A percentile compares a stretch with the other conserved stretches of the same genome.
These are phyloP conservation scores for Kernera saxatilis DNA, from an alignment of 345 rosid species.

Conservation along the genomic window DNA sequence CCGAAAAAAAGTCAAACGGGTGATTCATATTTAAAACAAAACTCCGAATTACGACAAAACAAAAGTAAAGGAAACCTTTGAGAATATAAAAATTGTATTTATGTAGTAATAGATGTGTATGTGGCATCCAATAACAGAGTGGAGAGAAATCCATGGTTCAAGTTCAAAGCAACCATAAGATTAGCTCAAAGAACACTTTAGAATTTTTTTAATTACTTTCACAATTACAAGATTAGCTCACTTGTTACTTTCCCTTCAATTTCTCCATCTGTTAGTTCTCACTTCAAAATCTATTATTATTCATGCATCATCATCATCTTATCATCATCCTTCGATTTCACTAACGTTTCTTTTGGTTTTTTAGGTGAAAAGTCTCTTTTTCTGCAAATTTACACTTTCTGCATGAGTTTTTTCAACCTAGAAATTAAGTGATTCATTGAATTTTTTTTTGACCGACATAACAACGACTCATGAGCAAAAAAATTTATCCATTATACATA, in stretches of 20 bases:
- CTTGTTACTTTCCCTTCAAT: slow-evolving; percentile 56
- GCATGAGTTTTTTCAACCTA: slow-evolving; percentile 35
- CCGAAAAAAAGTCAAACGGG: slow-evolving; percentile 18
- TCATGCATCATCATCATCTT: slow-evolving; percentile 15
- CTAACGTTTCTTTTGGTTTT: slow-evolving; percentile 19
- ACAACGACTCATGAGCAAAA: slow-evolving; percentile 20
- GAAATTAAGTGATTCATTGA: slow-evolving; percentile 33
- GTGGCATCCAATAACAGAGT: slow-evolving; percentile 47
- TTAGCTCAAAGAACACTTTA: slow-evolving; percentile 34
- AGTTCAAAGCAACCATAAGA: slow-evolving; percentile 55
- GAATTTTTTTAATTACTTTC: neutral
- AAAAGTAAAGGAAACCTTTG: neutral
- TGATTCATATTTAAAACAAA: neutral
- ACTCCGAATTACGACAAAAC: slow-evolving; percentile 2
- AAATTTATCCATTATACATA: slow-evolving; percentile 15
- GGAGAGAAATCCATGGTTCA: slow-evolving; percentile 49
- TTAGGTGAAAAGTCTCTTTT: slow-evolving; percentile 58
- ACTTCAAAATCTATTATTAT: slow-evolving; percentile 43
- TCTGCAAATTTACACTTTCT: slow-evolving; percentile 22
- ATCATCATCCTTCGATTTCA: slow-evolving; percentile 16
- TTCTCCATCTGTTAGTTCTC: slow-evolving; percentile 48
- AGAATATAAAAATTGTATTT: neutral
- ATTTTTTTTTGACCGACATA: slow-evolving; percentile 29
- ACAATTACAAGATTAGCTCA: slow-evolving; percentile 39
- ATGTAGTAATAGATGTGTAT: slow-evolving; percentile 22